Percentiles rank a stretch among this genome's conserved stretches.
Evolutionary conservation across 192 early-diverging fungal species (phyloP).

Genomic region (Entomortierella beljakovae): DNA sequence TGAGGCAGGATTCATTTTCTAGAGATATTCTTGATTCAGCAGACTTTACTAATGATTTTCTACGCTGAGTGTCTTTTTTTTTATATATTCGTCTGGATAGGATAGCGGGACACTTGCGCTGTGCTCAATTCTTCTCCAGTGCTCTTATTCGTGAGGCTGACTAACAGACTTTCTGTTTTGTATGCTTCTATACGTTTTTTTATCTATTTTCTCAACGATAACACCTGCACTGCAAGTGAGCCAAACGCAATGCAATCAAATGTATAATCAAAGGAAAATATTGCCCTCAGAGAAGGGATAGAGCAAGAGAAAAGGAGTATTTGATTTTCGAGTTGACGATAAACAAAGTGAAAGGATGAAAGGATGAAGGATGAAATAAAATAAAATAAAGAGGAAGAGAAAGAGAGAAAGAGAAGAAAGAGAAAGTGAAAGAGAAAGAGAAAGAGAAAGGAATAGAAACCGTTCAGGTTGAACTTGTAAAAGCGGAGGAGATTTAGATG

Average conservation of each 20-base stretch:
- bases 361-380: not conserved
- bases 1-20: conserved; percentile 28
- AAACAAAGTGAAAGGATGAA: not conserved
- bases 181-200: not conserved
- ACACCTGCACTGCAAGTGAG: conserved; percentile 8
- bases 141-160: not conserved
- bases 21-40: not conserved
- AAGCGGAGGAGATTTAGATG: no score
- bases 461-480: no score
- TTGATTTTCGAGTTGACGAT: no score
- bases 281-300: not conserved
- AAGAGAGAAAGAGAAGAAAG: not conserved
- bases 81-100: not conserved
- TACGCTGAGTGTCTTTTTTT: not conserved
- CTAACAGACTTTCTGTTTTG: not conserved
- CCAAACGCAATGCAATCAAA: not conserved
- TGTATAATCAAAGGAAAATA: not conserved
- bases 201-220: no score
- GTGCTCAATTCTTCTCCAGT: not conserved
- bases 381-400: not conserved
- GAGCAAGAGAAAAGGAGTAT: not conserved
- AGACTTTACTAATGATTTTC: not conserved
- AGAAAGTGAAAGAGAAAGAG: conserved; percentile 5
- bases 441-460: conserved; percentile 1
- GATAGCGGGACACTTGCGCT: conserved; percentile 3